A percentile compares a stretch with the other conserved stretches of the same genome.
phyloP scores from a whole-genome alignment of 2,329 filamentous ascomycete genomes.

The Aspergillus brunneoviolaceus region DNA sequence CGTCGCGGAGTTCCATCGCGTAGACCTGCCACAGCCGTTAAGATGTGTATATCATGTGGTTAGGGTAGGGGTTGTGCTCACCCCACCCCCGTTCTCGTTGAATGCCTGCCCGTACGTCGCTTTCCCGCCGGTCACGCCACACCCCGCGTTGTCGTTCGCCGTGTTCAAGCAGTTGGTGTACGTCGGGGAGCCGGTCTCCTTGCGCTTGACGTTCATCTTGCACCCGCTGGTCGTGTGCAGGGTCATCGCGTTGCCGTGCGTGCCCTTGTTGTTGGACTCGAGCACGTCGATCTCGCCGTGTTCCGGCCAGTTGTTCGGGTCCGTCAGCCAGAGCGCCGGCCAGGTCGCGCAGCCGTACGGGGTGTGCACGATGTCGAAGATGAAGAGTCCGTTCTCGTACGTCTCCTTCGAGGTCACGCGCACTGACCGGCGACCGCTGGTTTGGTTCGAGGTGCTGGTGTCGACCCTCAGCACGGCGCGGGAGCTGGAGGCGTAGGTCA shows the following conservation, averaged over 20 bases:
- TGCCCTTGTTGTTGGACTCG: constrained; percentile 58
- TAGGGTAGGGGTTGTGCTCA: constrained; percentile 19
- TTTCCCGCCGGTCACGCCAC: constrained; percentile 50
- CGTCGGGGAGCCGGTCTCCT: constrained; percentile 50
- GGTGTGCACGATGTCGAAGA: constrained; percentile 65
- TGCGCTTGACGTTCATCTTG: constrained; percentile 54
- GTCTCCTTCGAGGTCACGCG: constrained; percentile 61
- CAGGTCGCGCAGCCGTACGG: constrained; percentile 64
- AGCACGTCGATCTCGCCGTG: constrained; percentile 66
- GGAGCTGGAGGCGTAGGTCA: constrained; percentile 58
- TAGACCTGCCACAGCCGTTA: constrained; percentile 42
- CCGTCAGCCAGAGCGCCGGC: constrained; percentile 66
- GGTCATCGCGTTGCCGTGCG: constrained; percentile 58
- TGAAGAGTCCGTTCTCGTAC: constrained; percentile 64
- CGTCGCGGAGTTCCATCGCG: constrained; percentile 61
- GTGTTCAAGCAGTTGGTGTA: constrained; percentile 53
- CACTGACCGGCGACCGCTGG: constrained; percentile 62
- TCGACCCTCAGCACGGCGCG: constrained; percentile 62
- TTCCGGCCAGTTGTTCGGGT: constrained; percentile 60
- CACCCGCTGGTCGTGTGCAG: constrained; percentile 59
- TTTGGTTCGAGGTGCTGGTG: constrained; percentile 57
- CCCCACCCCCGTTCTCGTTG: constrained; percentile 57
- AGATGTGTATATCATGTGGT: no score
- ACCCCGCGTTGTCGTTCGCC: constrained; percentile 57
- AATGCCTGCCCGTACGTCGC: constrained; percentile 53